Evolutionary conservation across 352 stramenopile species (phyloP).

Genomic region (Pythium utonaiense): DNA sequence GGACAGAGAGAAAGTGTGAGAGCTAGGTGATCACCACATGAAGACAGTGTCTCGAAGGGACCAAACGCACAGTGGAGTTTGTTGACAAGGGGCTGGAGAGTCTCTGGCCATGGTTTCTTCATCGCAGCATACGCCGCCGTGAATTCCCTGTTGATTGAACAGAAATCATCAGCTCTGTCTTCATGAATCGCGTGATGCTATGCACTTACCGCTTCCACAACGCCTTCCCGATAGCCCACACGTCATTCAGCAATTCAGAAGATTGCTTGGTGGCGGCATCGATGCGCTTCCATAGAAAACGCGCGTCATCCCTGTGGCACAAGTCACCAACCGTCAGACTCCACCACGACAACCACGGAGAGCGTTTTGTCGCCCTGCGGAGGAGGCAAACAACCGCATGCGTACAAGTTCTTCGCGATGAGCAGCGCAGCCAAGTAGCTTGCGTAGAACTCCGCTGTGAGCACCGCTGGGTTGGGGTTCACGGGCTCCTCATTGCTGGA

Average conservation of each 20-base stretch:
- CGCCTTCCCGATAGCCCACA: constrained; percentile 67
- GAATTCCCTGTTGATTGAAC: constrained; percentile 33
- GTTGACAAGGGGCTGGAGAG: constrained; percentile 37
- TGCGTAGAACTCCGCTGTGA: constrained; percentile 54
- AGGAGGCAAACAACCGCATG: constrained; percentile 2
- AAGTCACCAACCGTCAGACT: background rate
- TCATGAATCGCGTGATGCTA: too few relatives aligned
- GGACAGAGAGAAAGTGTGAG: background rate
- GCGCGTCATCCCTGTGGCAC: constrained; percentile 44
- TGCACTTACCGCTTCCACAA: constrained; percentile 56
- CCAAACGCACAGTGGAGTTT: constrained; percentile 40
- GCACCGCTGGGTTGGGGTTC: constrained; percentile 33
- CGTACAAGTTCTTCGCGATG: constrained; percentile 47
- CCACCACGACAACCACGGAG: background rate
- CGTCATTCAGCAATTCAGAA: constrained; percentile 34
- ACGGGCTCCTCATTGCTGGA: background rate
- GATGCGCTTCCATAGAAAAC: constrained; percentile 78
- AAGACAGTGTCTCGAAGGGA: too few relatives aligned
- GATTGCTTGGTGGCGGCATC: constrained; percentile 33
- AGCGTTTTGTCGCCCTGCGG: too few relatives aligned
- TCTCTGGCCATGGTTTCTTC: constrained; percentile 43
- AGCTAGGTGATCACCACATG: background rate
- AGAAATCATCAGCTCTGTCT: background rate
- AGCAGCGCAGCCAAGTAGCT: constrained; percentile 53
- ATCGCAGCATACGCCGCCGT: constrained; percentile 49